phyloP scores from a whole-genome alignment of 495 filamentous ascomycete genomes.

The Podospora pseudoanserina region DNA sequence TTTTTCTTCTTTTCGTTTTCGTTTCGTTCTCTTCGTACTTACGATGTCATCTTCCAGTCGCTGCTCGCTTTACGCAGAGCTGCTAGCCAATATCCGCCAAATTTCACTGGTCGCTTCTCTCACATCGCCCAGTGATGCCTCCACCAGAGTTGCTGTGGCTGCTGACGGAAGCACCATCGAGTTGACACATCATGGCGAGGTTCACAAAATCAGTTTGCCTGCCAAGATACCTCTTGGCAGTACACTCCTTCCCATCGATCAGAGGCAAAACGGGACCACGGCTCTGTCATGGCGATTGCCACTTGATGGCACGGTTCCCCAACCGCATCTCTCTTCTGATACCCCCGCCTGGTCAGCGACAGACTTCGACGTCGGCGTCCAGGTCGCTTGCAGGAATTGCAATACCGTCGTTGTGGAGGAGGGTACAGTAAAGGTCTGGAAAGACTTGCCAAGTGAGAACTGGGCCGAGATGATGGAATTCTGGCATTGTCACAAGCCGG shows the following conservation, averaged over 20 bases:
- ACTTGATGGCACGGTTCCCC: slow-evolving; percentile 29
- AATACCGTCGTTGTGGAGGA: slow-evolving; percentile 39
- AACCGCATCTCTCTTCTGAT: slow-evolving; percentile 33
- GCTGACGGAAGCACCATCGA: slow-evolving; percentile 49
- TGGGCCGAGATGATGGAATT: slow-evolving; percentile 99
- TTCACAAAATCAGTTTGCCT: slow-evolving; percentile 62
- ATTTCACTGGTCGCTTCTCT: slow-evolving; percentile 71
- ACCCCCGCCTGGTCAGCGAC: slow-evolving; percentile 67
- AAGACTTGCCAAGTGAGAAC: slow-evolving; percentile 89
- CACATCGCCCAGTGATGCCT: slow-evolving; percentile 42
- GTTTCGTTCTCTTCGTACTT: background rate
- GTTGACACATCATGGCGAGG: slow-evolving; percentile 52
- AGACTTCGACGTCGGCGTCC: slow-evolving; percentile 51
- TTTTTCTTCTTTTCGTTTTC: background rate
- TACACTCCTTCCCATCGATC: slow-evolving; percentile 35
- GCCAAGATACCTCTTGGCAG: slow-evolving; percentile 46
- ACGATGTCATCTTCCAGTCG: slow-evolving; percentile 20
- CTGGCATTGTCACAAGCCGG: slow-evolving; percentile 97
- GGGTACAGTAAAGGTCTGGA: slow-evolving; percentile 63
- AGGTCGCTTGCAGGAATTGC: slow-evolving; percentile 66
- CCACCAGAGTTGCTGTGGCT: slow-evolving; percentile 49
- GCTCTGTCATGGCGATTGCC: slow-evolving; percentile 70
- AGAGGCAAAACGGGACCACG: slow-evolving; percentile 30
- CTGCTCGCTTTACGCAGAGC: slow-evolving; percentile 70
- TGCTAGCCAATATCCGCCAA: slow-evolving; percentile 81